phyloP scores from a whole-genome alignment of 495 filamentous ascomycete species.

The Hapsidospora chrysogenum region DNA sequence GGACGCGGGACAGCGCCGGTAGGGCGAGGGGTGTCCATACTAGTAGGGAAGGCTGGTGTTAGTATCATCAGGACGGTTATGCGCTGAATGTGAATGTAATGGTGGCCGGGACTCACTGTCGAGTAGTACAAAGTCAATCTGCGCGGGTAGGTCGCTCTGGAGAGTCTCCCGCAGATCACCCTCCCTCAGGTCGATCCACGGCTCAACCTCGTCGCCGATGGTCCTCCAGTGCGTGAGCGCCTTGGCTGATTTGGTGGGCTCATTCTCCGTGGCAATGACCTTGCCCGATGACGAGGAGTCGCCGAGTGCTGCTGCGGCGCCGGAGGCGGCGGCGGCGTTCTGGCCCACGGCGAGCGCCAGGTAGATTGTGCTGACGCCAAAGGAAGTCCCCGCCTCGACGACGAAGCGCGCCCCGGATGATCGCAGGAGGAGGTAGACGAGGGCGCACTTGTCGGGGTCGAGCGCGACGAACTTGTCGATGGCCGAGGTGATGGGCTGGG shows the following conservation, averaged over 20 bases:
- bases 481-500: too few relatives aligned
- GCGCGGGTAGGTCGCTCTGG: conserved; percentile 15
- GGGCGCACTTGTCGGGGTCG: conserved; percentile 33
- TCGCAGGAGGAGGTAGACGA: conserved; percentile 27
- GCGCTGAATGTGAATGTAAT: background rate
- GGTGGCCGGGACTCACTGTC: conserved; percentile 26
- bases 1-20: conserved; percentile 28
- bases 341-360: conserved; percentile 34
- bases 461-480: conserved; percentile 33
- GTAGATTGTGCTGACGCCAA: conserved; percentile 44
- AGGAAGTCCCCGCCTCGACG: conserved; percentile 41
- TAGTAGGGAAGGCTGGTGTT: too few relatives aligned
- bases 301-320: conserved; percentile 2
- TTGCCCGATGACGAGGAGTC: conserved; percentile 13
- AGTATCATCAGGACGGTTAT: too few relatives aligned
- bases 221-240: conserved; percentile 31
- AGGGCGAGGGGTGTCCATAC: conserved; percentile 36
- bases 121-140: conserved; percentile 34
- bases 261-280: conserved; percentile 39
- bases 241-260: conserved; percentile 24
- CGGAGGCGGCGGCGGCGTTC: conserved; percentile 8
- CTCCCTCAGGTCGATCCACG: conserved; percentile 31
- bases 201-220: conserved; percentile 23
- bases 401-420: conserved; percentile 27
- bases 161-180: conserved; percentile 38